phyloP scores from a whole-genome alignment of 106 monocot species.

The Ottelia alismoides region DNA sequence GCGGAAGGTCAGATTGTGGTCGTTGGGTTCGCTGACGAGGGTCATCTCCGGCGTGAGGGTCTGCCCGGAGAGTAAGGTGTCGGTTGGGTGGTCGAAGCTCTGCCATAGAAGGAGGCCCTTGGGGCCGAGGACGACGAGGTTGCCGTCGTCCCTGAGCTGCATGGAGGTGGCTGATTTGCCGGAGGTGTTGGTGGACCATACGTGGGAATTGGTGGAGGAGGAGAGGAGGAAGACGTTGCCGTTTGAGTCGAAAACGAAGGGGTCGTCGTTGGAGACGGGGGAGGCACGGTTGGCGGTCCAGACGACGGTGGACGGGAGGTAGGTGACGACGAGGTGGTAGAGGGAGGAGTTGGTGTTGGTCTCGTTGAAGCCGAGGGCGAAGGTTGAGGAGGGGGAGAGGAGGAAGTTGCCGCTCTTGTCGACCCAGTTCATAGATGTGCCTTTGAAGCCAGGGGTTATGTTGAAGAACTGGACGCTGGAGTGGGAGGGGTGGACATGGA shows the following conservation, averaged over 20 bases:
- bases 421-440: conserved; percentile 45
- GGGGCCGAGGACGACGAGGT: conserved; percentile 33
- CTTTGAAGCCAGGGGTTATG: conserved; percentile 32
- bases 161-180: conserved; percentile 24
- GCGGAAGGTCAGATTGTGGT: conserved; percentile 13
- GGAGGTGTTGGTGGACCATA: conserved; percentile 58
- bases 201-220: conserved; percentile 9
- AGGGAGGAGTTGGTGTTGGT: conserved; percentile 22
- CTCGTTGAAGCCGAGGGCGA: conserved; percentile 50
- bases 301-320: conserved; percentile 14
- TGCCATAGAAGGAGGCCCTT: conserved; percentile 35
- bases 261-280: conserved; percentile 32
- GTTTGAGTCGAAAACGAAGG: conserved; percentile 37
- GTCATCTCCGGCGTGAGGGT: conserved; percentile 38
- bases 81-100: conserved; percentile 61
- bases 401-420: conserved; percentile 65
- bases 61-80: conserved; percentile 60
- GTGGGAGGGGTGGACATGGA: conserved; percentile 2
- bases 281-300: conserved; percentile 55
- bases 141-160: conserved; percentile 40
- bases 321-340: conserved; percentile 20
- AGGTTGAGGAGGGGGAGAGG: conserved; percentile 37
- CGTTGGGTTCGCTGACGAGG: conserved; percentile 24
- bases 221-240: conserved; percentile 43
- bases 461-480: conserved; percentile 20